Evolutionary conservation across 768 basidiomycete species (phyloP).

Genomic region (Termitomyces sp.): DNA sequence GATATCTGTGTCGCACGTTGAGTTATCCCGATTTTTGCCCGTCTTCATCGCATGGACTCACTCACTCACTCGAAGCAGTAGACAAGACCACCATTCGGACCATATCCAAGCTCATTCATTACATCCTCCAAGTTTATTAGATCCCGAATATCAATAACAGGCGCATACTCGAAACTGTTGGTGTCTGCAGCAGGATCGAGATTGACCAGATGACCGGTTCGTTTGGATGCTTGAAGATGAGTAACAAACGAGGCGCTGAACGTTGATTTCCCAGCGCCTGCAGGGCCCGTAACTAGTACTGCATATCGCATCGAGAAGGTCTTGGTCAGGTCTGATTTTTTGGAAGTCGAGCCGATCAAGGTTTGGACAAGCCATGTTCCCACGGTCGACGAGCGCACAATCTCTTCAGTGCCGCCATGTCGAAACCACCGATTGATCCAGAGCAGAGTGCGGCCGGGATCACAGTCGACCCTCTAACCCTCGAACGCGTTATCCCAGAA

Average conservation of each 20-base stretch:
- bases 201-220: constrained; percentile 91
- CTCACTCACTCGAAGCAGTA: constrained; percentile 99
- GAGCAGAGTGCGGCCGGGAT: constrained; percentile 75
- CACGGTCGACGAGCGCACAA: constrained; percentile 15
- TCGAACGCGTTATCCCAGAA: constrained; percentile 87
- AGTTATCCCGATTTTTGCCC: background rate
- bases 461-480: constrained; percentile 78
- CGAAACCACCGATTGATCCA: constrained; percentile 74
- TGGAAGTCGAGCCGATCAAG: background rate
- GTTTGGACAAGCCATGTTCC: constrained; percentile 9
- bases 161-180: constrained; percentile 88
- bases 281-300: constrained; percentile 90
- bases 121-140: constrained; percentile 92
- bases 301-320: constrained; percentile 73
- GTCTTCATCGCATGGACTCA: constrained; percentile 24
- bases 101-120: constrained; percentile 92
- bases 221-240: constrained; percentile 78
- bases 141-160: constrained; percentile 91
- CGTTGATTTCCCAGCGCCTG: constrained; percentile 97
- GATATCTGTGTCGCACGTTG: constrained; percentile 60
- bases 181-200: constrained; percentile 92
- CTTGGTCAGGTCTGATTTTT: constrained; percentile 4
- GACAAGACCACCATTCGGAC: constrained; percentile 95
- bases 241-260: constrained; percentile 88
- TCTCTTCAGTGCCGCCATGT: constrained; percentile 46